Evolutionary conservation across 202 grass and related monocot species (phyloP).

Genomic region (Schoenoplectus tabernaemontani): DNA sequence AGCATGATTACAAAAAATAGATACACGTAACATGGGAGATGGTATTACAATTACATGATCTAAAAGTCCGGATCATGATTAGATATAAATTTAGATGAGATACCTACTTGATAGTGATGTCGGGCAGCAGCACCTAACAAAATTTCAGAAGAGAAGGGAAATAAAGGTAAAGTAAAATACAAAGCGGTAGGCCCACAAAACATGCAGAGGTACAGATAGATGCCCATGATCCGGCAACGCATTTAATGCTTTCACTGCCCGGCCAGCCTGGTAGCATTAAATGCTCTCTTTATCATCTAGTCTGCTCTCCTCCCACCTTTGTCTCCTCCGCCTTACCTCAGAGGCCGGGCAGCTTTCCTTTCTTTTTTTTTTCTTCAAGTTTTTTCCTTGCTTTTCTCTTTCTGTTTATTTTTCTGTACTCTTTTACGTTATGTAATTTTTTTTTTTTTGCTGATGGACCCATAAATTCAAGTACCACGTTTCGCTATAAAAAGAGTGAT

Average conservation of each 20-base stretch:
- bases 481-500: not conserved
- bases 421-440: not conserved
- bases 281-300: conserved; percentile 20
- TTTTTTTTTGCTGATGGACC: not conserved
- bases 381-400: not conserved
- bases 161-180: not conserved
- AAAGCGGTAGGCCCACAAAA: conserved; percentile 9
- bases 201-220: not conserved
- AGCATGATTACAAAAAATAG: not conserved
- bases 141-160: not conserved
- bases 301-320: conserved; percentile 20
- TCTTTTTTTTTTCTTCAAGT: not conserved
- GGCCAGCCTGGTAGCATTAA: conserved; percentile 23
- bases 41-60: not conserved
- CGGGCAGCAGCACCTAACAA: not conserved
- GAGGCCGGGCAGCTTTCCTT: not conserved
- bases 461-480: not conserved
- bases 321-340: conserved; percentile 2
- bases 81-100: not conserved
- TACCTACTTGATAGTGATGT: conserved; percentile 5
- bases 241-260: conserved; percentile 16
- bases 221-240: conserved; percentile 17
- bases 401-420: not conserved
- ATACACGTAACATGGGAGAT: not conserved
- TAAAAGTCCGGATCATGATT: not conserved